Conservation (phyloP, 2,329 filamentous ascomycete species). For the Aspergillus quadrilineatus region DNA sequence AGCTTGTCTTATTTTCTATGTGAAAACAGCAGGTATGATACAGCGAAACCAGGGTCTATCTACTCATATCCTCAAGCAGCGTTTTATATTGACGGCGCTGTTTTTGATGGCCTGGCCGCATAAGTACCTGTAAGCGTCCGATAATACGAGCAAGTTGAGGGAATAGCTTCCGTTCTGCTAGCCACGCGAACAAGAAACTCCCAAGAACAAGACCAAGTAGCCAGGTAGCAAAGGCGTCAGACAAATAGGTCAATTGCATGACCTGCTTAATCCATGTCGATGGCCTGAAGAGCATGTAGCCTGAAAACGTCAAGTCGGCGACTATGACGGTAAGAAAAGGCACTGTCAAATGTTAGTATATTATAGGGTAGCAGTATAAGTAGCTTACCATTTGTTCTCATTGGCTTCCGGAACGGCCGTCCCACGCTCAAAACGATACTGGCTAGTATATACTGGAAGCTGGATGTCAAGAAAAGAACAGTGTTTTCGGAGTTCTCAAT, state of each 20-base stretch:
- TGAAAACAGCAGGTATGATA: neutral
- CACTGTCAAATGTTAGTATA: constrained; percentile 48
- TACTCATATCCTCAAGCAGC: constrained; percentile 66
- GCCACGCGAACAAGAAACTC: constrained; percentile 69
- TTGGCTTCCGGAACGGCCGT: constrained; percentile 79
- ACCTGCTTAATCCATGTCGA: constrained; percentile 65
- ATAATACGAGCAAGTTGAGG: constrained; percentile 66
- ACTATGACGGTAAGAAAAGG: constrained; percentile 80
- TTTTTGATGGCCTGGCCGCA: constrained; percentile 63
- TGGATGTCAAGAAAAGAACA: constrained; percentile 81
- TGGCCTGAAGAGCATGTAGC: constrained; percentile 79
- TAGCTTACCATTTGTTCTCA: constrained; percentile 72
- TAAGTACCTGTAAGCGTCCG: constrained; percentile 58
- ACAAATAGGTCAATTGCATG: constrained; percentile 85
- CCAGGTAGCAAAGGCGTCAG: constrained; percentile 68
- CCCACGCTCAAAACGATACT: constrained; percentile 90
- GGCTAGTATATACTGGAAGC: constrained; percentile 91
- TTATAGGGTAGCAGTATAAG: neutral
- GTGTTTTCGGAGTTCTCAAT: constrained; percentile 93
- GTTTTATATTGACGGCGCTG: constrained; percentile 86
- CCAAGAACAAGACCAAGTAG: constrained; percentile 67
- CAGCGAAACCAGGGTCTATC: constrained; percentile 3
- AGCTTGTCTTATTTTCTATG: neutral
- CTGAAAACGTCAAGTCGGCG: constrained; percentile 63
- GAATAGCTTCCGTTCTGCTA: constrained; percentile 70